Conservation (phyloP, 371 early-diverging fungal species). For the Saksenaea oblongispora region DNA sequence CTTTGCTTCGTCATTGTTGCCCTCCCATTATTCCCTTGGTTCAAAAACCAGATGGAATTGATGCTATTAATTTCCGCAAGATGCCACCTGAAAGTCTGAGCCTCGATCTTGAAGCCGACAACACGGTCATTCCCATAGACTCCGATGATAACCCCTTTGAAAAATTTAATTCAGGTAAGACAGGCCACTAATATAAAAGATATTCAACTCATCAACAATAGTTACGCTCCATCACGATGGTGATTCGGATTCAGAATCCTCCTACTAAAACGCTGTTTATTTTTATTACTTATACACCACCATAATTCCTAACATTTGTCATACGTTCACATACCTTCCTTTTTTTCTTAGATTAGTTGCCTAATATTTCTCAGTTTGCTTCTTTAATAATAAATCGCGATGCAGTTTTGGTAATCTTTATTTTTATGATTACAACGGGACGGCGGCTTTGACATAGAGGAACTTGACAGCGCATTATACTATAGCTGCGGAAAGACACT, state of each 20-base stretch:
- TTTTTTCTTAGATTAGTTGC: too few species aligned
- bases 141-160: slow-evolving; percentile 59
- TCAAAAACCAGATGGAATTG: slow-evolving; percentile 58
- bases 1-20: slow-evolving; percentile 77
- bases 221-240: slow-evolving; percentile 70
- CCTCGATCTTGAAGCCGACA: slow-evolving; percentile 62
- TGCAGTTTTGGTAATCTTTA: too few species aligned
- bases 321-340: not conserved
- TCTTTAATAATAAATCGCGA: too few species aligned
- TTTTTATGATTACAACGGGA: too few species aligned
- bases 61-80: slow-evolving; percentile 71
- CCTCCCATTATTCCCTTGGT: slow-evolving; percentile 89
- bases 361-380: too few species aligned
- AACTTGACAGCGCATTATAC: too few species aligned
- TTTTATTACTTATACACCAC: not conserved
- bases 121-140: slow-evolving; percentile 26
- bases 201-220: not conserved
- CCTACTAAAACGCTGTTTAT: slow-evolving; percentile 4
- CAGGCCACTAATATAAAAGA: not conserved
- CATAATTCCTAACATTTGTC: not conserved
- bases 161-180: slow-evolving; percentile 70
- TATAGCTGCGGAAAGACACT: too few species aligned
- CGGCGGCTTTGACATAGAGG: too few species aligned
- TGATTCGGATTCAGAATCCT: slow-evolving; percentile 54
- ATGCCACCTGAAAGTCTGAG: slow-evolving; percentile 65